Conservation (phyloP, 73 alveolate species). For the Loxodes magnus region DNA sequence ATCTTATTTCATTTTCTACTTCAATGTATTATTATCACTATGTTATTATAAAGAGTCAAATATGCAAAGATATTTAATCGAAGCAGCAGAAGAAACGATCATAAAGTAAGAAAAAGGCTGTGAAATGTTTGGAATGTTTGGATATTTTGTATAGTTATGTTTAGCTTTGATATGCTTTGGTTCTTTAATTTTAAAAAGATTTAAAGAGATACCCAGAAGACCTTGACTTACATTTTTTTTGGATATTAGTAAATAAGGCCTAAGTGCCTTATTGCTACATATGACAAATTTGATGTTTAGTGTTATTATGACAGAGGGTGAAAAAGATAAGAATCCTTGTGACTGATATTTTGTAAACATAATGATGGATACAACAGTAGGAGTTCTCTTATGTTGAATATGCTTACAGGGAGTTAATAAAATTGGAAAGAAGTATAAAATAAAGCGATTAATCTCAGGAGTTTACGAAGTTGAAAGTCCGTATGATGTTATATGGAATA, state of each 20-base stretch:
- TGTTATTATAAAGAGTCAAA: too few species aligned
- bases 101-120: constrained; percentile 8
- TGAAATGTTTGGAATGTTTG: constrained; percentile 9
- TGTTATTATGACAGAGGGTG: constrained; percentile 18
- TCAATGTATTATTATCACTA: too few species aligned
- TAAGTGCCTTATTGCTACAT: constrained; percentile 40
- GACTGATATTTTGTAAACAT: constrained; percentile 49
- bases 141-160: constrained; percentile 4
- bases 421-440: constrained; percentile 7
- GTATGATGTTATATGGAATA: constrained; percentile 17
- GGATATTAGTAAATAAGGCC: constrained; percentile 41
- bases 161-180: constrained; percentile 5
- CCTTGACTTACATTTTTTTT: neutral
- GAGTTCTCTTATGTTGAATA: constrained; percentile 20
- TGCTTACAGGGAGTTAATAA: constrained; percentile 19
- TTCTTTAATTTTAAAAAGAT: constrained; percentile 6
- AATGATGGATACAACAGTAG: constrained; percentile 32
- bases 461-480: constrained; percentile 28
- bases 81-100: too few species aligned
- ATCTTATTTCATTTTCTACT: too few species aligned
- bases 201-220: neutral
- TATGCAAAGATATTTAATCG: too few species aligned
- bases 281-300: constrained; percentile 36
- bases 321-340: constrained; percentile 35
- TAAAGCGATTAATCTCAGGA: constrained; percentile 29